Conservation (phyloP, 495 filamentous ascomycete species). For the Daldinia decipiens region DNA sequence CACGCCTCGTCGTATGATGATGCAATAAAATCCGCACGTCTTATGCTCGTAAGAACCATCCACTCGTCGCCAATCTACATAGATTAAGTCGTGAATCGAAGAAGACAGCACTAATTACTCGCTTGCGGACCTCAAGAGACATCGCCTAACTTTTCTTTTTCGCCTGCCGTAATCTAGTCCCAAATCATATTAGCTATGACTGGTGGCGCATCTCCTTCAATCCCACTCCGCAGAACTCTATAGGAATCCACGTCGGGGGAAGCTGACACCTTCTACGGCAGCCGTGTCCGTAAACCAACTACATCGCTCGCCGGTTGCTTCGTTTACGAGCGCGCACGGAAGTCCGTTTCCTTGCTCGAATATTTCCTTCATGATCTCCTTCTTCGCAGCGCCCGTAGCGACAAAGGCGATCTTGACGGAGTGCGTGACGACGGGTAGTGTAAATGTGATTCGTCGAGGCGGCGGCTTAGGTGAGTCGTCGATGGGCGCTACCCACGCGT, state of each 20-base stretch:
- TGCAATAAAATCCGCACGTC: conserved; percentile 43
- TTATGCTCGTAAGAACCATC: conserved; percentile 32
- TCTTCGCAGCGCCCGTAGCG: conserved; percentile 87
- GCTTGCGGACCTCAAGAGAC: conserved; percentile 17
- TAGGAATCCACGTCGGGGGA: conserved; percentile 69
- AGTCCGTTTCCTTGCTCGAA: conserved; percentile 82
- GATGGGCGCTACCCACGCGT: conserved; percentile 92
- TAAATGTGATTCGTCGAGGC: conserved; percentile 88
- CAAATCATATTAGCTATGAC: background rate
- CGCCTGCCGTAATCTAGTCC: background rate
- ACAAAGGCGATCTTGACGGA: conserved; percentile 88
- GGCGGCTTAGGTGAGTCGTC: conserved; percentile 95
- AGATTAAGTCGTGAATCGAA: conserved; percentile 28
- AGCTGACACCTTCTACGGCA: conserved; percentile 84
- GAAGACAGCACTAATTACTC: conserved; percentile 21
- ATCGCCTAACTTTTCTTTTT: conserved; percentile 9
- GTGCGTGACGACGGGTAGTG: conserved; percentile 86
- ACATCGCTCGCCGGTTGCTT: conserved; percentile 80
- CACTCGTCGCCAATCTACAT: conserved; percentile 25
- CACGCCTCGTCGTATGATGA: conserved; percentile 42
- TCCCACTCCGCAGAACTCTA: background rate
- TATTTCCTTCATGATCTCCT: conserved; percentile 89
- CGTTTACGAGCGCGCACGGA: conserved; percentile 88
- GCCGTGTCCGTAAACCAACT: conserved; percentile 93
- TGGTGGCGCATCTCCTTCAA: background rate